Evolutionary conservation across 345 rosid genomes (phyloP).

Genomic region (Noccaea bulbosa): DNA sequence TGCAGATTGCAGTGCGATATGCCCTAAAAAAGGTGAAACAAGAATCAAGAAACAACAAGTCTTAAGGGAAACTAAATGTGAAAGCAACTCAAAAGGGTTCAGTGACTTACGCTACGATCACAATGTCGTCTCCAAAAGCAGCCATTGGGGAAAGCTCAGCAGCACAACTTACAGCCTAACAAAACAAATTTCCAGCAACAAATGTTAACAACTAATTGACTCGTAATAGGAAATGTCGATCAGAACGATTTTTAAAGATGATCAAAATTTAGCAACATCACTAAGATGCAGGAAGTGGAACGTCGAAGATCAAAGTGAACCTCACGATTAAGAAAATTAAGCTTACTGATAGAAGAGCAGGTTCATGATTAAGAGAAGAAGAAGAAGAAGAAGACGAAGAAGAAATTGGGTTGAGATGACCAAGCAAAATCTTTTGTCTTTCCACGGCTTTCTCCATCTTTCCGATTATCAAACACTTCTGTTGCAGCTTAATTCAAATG

Average conservation of each 20-base stretch:
- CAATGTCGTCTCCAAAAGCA: conserved; percentile 82
- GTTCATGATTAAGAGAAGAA: conserved; percentile 40
- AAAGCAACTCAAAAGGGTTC: not conserved
- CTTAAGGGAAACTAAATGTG: not conserved
- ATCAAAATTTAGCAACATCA: not conserved
- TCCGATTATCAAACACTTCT: not conserved
- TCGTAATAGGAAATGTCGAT: not conserved
- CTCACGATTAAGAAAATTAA: not conserved
- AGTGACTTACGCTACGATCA: conserved; percentile 85
- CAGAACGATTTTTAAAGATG: not conserved
- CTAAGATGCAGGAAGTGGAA: not conserved
- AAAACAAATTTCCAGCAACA: conserved; percentile 2
- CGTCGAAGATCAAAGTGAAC: not conserved
- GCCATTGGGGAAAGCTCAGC: conserved; percentile 71
- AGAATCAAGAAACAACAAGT: not conserved
- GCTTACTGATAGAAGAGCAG: conserved; percentile 57
- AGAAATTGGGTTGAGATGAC: conserved; percentile 69
- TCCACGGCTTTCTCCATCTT: conserved; percentile 79
- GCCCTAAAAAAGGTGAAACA: conserved; percentile 53
- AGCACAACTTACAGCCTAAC: conserved; percentile 70
- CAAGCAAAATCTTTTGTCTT: conserved; percentile 77
- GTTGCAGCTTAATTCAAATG: conserved; percentile 12
- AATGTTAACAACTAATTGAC: not conserved
- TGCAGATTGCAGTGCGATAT: conserved; percentile 88
- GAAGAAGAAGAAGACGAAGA: conserved; percentile 27